Percentiles rank a stretch among this genome's conserved stretches.
These are phyloP conservation scores for Trichosporon faecale DNA, from an alignment of 1,284 basidiomycete genomes.

Conservation along the genomic window DNA sequence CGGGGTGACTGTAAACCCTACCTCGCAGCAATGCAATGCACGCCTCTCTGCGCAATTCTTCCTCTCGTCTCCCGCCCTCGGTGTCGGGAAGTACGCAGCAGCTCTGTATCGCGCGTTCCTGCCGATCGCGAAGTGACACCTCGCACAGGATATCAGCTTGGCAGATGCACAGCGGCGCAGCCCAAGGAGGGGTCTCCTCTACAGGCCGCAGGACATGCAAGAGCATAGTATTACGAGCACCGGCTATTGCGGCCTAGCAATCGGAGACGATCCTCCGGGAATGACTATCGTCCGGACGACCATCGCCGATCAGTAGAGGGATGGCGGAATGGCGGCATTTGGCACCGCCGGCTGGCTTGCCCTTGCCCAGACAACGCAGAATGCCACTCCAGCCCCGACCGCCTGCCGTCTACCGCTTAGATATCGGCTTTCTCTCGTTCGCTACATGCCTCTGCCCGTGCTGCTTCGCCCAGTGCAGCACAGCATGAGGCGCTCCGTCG, in stretches of 20 bases:
- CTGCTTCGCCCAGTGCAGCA: too few species aligned
- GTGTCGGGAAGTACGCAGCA: not conserved
- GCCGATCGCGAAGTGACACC: conserved; percentile 1
- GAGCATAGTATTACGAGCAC: not conserved
- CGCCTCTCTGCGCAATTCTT: not conserved
- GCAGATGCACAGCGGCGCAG: not conserved
- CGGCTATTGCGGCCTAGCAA: too few species aligned
- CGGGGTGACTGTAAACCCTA: not conserved
- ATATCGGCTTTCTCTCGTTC: too few species aligned
- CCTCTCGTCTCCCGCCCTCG: not conserved
- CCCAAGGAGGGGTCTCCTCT: not conserved
- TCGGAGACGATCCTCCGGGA: not conserved
- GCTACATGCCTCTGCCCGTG: not conserved
- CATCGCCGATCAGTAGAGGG: not conserved
- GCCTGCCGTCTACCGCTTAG: not conserved
- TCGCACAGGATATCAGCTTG: too few species aligned
- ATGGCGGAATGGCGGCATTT: not conserved
- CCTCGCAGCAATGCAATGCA: not conserved
- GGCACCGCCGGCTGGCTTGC: too few species aligned
- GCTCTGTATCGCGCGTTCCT: not conserved
- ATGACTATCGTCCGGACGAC: not conserved
- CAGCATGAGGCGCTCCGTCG: too few species aligned
- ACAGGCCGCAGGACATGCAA: not conserved
- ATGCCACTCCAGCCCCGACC: too few species aligned
- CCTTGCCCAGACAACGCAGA: too few species aligned